These are phyloP conservation scores for Colletotrichum navitas DNA, from an alignment of 2,329 filamentous ascomycete species.

Conservation along the genomic window DNA sequence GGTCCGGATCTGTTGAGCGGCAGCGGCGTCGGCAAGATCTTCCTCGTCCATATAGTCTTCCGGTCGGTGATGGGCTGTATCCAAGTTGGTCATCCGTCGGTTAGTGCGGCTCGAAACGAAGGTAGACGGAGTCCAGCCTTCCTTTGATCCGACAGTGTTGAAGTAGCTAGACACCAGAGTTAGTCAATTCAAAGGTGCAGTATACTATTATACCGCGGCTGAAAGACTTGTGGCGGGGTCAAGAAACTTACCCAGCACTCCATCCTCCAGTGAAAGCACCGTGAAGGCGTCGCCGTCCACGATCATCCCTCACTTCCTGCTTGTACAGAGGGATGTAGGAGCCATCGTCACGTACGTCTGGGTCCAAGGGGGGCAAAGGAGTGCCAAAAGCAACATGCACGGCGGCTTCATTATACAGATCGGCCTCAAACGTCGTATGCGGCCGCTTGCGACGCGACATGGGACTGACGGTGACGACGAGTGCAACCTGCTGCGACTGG, in stretches of 20 bases:
- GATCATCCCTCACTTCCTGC: constrained; percentile 95
- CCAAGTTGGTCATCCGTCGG: constrained; percentile 75
- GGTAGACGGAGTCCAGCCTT: constrained; percentile 93
- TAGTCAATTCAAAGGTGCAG: constrained; percentile 44
- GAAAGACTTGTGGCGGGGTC: constrained; percentile 43
- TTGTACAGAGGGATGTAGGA: constrained; percentile 97
- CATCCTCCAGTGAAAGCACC: constrained; percentile 97
- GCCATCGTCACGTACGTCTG: constrained; percentile 86
- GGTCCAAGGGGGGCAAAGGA: constrained; percentile 82
- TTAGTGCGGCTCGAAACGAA: constrained; percentile 92
- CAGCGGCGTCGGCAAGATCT: constrained; percentile 87
- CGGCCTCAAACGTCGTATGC: constrained; percentile 81
- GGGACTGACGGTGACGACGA: background rate
- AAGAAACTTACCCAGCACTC: constrained; percentile 83
- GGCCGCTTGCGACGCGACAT: constrained; percentile 72
- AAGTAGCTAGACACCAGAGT: constrained; percentile 77
- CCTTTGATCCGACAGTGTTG: constrained; percentile 97
- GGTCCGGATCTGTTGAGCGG: constrained; percentile 81
- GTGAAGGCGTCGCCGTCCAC: constrained; percentile 89
- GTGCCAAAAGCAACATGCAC: constrained; percentile 87
- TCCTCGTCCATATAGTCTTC: constrained; percentile 99
- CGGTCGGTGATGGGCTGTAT: constrained; percentile 69
- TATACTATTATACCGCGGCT: constrained; percentile 14
- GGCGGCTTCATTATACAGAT: constrained; percentile 74
- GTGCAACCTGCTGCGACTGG: background rate